phyloP scores from a whole-genome alignment of 768 basidiomycete species.

The Pisolithus albus region DNA sequence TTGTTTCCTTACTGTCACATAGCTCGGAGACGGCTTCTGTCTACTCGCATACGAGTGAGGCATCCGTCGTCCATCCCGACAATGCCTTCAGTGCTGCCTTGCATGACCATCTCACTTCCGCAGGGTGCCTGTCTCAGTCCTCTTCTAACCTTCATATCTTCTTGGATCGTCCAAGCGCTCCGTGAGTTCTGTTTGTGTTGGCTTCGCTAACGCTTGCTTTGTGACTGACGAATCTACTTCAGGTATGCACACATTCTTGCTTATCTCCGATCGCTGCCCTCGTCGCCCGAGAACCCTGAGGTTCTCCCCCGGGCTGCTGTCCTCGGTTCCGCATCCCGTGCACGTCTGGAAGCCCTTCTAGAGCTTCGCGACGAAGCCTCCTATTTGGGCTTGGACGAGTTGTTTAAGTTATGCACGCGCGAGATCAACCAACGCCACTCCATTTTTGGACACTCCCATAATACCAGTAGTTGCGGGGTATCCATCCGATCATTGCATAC shows the following conservation, averaged over 20 bases:
- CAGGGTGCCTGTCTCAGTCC: slow-evolving; percentile 43
- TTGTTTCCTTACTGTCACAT: slow-evolving; percentile 38
- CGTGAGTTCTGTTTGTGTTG: slow-evolving; percentile 43
- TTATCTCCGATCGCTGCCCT: slow-evolving; percentile 58
- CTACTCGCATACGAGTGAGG: slow-evolving; percentile 45
- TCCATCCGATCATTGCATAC: slow-evolving; percentile 59
- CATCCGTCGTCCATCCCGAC: slow-evolving; percentile 11
- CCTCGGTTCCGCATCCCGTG: slow-evolving; percentile 35
- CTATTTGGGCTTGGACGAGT: slow-evolving; percentile 61
- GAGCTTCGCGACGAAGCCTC: slow-evolving; percentile 76
- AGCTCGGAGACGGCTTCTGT: slow-evolving; percentile 49
- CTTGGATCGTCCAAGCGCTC: slow-evolving; percentile 70
- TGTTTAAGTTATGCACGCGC: slow-evolving; percentile 58
- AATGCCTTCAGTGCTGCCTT: slow-evolving; percentile 45
- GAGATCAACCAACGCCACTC: slow-evolving; percentile 53
- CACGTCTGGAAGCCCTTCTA: slow-evolving; percentile 58
- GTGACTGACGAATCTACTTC: slow-evolving; percentile 3
- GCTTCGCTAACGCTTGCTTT: neutral
- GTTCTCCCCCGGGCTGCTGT: slow-evolving; percentile 56
- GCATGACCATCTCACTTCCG: slow-evolving; percentile 55
- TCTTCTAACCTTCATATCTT: slow-evolving; percentile 60
- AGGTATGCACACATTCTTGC: slow-evolving; percentile 68
- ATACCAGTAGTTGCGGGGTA: slow-evolving; percentile 37
- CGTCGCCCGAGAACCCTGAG: slow-evolving; percentile 40
- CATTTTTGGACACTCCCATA: slow-evolving; percentile 33